phyloP scores from a whole-genome alignment of 2,329 filamentous ascomycete species.

The Ceratocystis destructans region DNA sequence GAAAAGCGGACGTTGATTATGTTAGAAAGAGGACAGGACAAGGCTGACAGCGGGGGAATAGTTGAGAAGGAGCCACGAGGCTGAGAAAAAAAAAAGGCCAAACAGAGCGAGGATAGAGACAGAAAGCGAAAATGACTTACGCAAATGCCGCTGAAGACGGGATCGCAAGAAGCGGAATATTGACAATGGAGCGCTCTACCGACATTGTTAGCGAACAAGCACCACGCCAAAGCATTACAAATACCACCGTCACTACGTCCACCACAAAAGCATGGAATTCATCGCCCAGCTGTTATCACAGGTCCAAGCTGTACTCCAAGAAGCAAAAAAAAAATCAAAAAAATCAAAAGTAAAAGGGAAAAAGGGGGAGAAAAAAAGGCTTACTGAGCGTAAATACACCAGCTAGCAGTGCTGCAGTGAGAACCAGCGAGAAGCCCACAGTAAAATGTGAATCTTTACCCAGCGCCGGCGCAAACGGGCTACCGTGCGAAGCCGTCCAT shows the following conservation, averaged over 20 bases:
- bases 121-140: constrained; percentile 40
- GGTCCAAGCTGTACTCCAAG: not conserved
- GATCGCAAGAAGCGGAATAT: constrained; percentile 62
- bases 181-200: constrained; percentile 67
- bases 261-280: too few species aligned
- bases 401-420: constrained; percentile 57
- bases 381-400: constrained; percentile 78
- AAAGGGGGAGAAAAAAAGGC: constrained; percentile 22
- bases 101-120: not conserved
- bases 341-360: not conserved
- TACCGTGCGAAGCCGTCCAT: constrained; percentile 84
- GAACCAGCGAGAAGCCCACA: constrained; percentile 62
- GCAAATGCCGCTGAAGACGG: constrained; percentile 81
- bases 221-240: too few species aligned
- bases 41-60: constrained; percentile 18
- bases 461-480: constrained; percentile 67
- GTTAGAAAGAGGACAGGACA: constrained; percentile 7
- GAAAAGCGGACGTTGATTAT: constrained; percentile 20
- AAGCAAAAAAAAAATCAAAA: not conserved
- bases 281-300: too few species aligned
- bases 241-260: too few species aligned
- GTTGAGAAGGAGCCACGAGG: not conserved
- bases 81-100: not conserved
- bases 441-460: constrained; percentile 74
- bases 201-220: not conserved